phyloP scores from a whole-genome alignment of 179 eudicot genomes.

The Beta lomatogona region DNA sequence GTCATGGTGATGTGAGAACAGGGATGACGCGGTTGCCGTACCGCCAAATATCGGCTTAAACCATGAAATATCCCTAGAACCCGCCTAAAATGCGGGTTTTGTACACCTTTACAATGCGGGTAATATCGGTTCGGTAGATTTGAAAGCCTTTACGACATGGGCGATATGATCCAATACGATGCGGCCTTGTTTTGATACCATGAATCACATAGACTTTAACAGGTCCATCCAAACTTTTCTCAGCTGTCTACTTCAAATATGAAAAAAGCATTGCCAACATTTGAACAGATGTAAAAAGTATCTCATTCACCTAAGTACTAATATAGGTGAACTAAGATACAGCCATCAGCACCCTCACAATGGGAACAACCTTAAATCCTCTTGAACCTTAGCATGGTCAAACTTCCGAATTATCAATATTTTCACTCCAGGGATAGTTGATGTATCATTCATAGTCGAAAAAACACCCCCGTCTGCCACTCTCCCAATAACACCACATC shows the following conservation, averaged over 20 bases:
- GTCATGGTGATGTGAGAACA: too few relatives aligned
- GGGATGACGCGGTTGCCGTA: too few relatives aligned
- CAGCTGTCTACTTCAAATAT: conserved; percentile 68
- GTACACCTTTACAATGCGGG: too few relatives aligned
- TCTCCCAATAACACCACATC: conserved; percentile 80
- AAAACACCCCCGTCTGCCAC: conserved; percentile 81
- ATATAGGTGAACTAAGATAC: neutral
- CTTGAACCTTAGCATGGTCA: conserved; percentile 54
- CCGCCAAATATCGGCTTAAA: too few relatives aligned
- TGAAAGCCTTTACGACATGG: too few relatives aligned
- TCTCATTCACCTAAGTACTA: neutral
- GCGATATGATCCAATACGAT: too few relatives aligned
- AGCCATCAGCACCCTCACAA: conserved; percentile 64
- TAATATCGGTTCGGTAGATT: too few relatives aligned
- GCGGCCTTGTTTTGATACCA: too few relatives aligned
- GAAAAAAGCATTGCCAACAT: conserved; percentile 72
- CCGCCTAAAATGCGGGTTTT: too few relatives aligned
- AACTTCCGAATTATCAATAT: neutral
- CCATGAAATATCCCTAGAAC: too few relatives aligned
- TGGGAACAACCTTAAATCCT: conserved; percentile 58
- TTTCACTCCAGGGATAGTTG: conserved; percentile 72
- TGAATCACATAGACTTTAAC: too few relatives aligned
- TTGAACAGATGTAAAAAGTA: neutral
- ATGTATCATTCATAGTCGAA: conserved; percentile 74
- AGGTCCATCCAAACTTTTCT: too few relatives aligned